Percentiles rank a stretch among this genome's conserved stretches.
These are phyloP conservation scores for Vicia faba DNA, from an alignment of 306 rosid species.

Conservation along the genomic window DNA sequence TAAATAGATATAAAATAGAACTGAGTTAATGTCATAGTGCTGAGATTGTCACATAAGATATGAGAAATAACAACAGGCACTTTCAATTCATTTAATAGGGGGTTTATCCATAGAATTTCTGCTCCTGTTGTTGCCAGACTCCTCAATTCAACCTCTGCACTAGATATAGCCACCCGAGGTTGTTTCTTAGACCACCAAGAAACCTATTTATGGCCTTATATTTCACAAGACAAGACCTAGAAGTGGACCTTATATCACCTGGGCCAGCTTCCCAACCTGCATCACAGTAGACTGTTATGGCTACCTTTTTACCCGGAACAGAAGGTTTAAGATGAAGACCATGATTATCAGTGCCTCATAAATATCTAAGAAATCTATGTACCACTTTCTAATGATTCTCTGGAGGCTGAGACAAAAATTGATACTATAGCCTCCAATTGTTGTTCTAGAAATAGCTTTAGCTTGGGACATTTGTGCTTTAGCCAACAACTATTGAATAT, in stretches of 20 bases:
- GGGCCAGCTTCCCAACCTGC: background rate
- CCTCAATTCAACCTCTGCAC: background rate
- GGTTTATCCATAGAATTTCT: background rate
- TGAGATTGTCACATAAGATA: background rate
- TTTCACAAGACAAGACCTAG: background rate
- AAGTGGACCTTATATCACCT: background rate
- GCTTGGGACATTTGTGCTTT: background rate
- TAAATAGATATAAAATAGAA: background rate
- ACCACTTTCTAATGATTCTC: slow-evolving; percentile 3
- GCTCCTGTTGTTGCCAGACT: background rate
- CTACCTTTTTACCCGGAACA: background rate
- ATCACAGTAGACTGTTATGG: background rate
- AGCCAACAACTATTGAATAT: background rate
- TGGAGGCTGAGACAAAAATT: background rate
- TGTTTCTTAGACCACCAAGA: background rate
- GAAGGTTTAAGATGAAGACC: background rate
- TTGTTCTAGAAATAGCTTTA: background rate
- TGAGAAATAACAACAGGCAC: background rate
- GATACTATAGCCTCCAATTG: background rate
- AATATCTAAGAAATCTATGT: background rate
- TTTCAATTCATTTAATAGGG: slow-evolving; percentile 1
- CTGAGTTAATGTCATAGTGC: background rate
- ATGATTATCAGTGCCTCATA: background rate
- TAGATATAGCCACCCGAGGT: background rate
- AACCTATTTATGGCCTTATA: background rate